Percentiles rank a stretch among this genome's conserved stretches.
Evolutionary conservation across 2,329 filamentous ascomycete species (phyloP).

Genomic region (Periconia sp.): DNA sequence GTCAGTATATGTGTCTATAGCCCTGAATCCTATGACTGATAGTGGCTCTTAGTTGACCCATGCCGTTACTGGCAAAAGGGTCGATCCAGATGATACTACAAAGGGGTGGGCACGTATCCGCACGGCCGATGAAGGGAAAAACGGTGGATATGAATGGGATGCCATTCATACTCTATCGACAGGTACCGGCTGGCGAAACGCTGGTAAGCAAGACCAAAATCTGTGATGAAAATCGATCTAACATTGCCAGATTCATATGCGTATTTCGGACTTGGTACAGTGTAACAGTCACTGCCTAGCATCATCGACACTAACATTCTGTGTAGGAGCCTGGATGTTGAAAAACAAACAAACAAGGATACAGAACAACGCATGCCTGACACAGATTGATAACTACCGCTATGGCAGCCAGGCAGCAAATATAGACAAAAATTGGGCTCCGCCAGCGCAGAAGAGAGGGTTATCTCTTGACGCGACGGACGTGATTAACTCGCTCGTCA

Average conservation of each 20-base stretch:
- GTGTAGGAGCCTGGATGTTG: background rate
- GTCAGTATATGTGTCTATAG: background rate
- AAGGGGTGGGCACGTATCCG: background rate
- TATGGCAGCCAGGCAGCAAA: background rate
- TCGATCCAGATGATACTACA: background rate
- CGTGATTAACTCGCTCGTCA: too few species aligned
- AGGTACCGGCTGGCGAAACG: background rate
- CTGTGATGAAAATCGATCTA: background rate
- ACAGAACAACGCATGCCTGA: background rate
- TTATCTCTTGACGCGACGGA: too few species aligned
- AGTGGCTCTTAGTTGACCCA: background rate
- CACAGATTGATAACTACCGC: background rate
- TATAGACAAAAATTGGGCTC: background rate
- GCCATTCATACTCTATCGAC: background rate
- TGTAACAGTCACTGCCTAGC: background rate
- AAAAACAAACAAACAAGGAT: background rate
- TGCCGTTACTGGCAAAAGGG: background rate
- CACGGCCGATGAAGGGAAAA: background rate
- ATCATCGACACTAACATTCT: background rate
- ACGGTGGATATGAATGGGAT: background rate
- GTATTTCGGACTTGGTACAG: background rate
- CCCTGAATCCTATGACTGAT: too few species aligned
- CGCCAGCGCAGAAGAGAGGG: too few species aligned
- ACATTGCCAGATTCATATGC: background rate
- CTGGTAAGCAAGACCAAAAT: background rate